Evolutionary conservation across 2,329 filamentous ascomycete genomes (phyloP).

Genomic region (Monosporascus sp.): DNA sequence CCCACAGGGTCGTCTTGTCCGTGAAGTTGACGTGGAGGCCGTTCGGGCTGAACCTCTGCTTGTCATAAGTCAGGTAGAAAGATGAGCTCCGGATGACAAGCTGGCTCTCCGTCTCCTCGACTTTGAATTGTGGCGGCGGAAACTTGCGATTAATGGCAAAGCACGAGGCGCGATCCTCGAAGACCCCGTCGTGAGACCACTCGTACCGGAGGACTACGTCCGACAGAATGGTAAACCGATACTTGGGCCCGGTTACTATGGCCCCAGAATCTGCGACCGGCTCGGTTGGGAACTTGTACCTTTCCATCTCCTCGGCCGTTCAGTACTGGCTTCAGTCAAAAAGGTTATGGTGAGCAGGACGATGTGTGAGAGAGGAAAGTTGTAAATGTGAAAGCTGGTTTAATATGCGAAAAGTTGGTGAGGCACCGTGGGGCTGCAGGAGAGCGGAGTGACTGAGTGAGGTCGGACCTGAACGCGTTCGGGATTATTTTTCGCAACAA

Average conservation of each 20-base stretch:
- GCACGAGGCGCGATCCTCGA: constrained; percentile 58
- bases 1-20: constrained; percentile 35
- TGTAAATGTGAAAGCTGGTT: too few relatives aligned
- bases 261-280: constrained; percentile 40
- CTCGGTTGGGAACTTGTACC: constrained; percentile 37
- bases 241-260: constrained; percentile 42
- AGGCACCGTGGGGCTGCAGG: too few relatives aligned
- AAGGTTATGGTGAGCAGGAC: too few relatives aligned
- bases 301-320: constrained; percentile 10
- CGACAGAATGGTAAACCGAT: constrained; percentile 56
- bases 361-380: too few relatives aligned
- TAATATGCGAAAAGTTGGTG: too few relatives aligned
- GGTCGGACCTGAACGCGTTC: too few relatives aligned
- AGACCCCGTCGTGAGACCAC: constrained; percentile 54
- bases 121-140: constrained; percentile 41
- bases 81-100: constrained; percentile 52
- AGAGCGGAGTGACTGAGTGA: too few relatives aligned
- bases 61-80: constrained; percentile 55
- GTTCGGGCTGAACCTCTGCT: constrained; percentile 46
- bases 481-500: too few relatives aligned
- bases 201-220: constrained; percentile 56
- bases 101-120: constrained; percentile 38
- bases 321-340: too few relatives aligned
- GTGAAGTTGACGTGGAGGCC: constrained; percentile 44
- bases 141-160: constrained; percentile 54